Conservation (phyloP, 2,329 filamentous ascomycete species). For the Aureobasidium pullulans region DNA sequence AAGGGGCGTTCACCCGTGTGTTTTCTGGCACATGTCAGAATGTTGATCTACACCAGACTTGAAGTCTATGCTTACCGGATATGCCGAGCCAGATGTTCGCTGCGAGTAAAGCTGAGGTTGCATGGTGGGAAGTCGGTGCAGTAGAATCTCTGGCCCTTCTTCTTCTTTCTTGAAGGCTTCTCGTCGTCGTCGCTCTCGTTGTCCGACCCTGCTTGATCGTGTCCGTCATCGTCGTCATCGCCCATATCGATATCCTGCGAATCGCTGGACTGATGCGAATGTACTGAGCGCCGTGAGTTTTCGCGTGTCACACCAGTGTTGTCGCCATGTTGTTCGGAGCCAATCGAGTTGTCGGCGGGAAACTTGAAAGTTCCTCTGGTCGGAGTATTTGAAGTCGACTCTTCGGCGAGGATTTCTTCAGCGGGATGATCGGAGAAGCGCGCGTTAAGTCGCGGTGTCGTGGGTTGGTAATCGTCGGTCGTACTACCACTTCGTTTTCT, state of each 20-base stretch:
- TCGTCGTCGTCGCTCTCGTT: constrained; percentile 55
- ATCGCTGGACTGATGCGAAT: constrained; percentile 53
- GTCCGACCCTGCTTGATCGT: constrained; percentile 51
- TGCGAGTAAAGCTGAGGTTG: constrained; percentile 88
- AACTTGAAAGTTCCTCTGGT: constrained; percentile 49
- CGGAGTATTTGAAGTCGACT: constrained; percentile 47
- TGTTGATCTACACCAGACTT: constrained; percentile 20
- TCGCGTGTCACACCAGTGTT: constrained; percentile 5
- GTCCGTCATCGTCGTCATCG: constrained; percentile 65
- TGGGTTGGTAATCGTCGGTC: constrained; percentile 49
- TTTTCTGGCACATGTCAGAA: constrained; percentile 53
- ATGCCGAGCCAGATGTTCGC: constrained; percentile 89
- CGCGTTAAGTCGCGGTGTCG: constrained; percentile 44
- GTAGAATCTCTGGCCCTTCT: constrained; percentile 92
- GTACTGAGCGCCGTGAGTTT: constrained; percentile 10
- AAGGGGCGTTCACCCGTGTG: constrained; percentile 96
- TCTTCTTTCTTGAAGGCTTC: constrained; percentile 85
- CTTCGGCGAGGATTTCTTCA: constrained; percentile 32
- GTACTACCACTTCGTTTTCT: constrained; percentile 18
- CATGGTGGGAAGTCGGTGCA: constrained; percentile 94
- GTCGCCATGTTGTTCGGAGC: constrained; percentile 28
- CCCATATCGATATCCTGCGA: constrained; percentile 62
- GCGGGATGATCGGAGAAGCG: constrained; percentile 33
- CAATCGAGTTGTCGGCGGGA: constrained; percentile 33
- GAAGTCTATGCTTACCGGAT: constrained; percentile 58